These are phyloP conservation scores for Boletellus ananas DNA, from an alignment of 768 basidiomycete species.

Conservation along the genomic window DNA sequence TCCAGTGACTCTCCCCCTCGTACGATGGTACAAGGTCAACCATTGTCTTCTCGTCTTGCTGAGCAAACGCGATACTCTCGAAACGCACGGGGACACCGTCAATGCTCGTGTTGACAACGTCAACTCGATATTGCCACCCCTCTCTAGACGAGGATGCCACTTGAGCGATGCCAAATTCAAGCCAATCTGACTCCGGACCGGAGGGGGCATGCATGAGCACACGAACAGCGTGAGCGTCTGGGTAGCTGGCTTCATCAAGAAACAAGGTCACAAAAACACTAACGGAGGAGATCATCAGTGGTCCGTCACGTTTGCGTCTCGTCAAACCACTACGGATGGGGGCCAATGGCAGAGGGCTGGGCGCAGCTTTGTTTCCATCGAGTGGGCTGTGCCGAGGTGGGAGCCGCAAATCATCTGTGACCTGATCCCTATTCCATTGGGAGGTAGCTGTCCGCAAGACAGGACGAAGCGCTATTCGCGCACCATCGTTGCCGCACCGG, in stretches of 20 bases:
- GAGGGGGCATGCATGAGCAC: slow-evolving; percentile 53
- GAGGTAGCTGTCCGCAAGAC: slow-evolving; percentile 24
- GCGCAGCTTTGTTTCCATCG: slow-evolving; percentile 14
- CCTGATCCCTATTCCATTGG: slow-evolving; percentile 19
- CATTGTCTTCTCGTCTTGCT: slow-evolving; percentile 32
- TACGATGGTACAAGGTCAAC: slow-evolving; percentile 41
- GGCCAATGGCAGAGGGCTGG: slow-evolving; percentile 9
- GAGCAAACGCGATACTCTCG: slow-evolving; percentile 45
- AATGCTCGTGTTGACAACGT: slow-evolving; percentile 52
- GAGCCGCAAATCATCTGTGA: slow-evolving; percentile 17
- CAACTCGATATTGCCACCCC: slow-evolving; percentile 40
- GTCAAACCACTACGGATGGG: slow-evolving; percentile 31
- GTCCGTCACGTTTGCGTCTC: slow-evolving; percentile 48
- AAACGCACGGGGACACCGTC: slow-evolving; percentile 63
- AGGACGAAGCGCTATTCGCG: slow-evolving; percentile 51
- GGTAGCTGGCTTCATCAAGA: slow-evolving; percentile 20
- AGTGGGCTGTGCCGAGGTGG: slow-evolving; percentile 22
- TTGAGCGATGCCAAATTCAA: slow-evolving; percentile 71
- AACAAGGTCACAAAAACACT: slow-evolving; percentile 53
- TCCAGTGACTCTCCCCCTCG: slow-evolving; percentile 59
- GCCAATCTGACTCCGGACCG: slow-evolving; percentile 61
- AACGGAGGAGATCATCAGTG: slow-evolving; percentile 60
- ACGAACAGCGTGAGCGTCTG: slow-evolving; percentile 57
- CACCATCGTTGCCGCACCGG: slow-evolving; percentile 60
- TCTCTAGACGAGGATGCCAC: slow-evolving; percentile 22